Conservation (phyloP, 2,329 filamentous ascomycete genomes). For the Ascochyta fabae region DNA sequence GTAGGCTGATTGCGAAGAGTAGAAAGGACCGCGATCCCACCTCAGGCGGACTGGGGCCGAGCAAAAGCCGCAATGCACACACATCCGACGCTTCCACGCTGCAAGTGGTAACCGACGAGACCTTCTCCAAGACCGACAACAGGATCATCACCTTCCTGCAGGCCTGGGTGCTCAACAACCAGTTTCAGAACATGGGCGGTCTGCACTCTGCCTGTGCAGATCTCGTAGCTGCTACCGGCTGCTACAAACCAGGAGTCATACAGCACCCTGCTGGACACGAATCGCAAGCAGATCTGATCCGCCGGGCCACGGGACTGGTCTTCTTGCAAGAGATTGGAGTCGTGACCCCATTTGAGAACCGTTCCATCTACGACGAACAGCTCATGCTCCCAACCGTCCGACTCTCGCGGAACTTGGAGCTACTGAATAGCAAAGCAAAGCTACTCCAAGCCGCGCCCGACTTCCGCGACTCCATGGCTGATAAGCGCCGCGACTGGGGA, state of each 20-base stretch:
- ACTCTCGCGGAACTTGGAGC: slow-evolving; percentile 52
- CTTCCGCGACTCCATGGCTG: slow-evolving; percentile 62
- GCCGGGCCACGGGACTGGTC: slow-evolving; percentile 58
- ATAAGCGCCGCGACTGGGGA: slow-evolving; percentile 65
- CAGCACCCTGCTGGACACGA: slow-evolving; percentile 47
- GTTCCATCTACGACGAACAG: slow-evolving; percentile 64
- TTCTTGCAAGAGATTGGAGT: slow-evolving; percentile 80
- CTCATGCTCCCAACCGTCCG: slow-evolving; percentile 59
- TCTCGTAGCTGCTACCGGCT: slow-evolving; percentile 66
- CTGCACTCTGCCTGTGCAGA: slow-evolving; percentile 68
- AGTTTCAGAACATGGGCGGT: slow-evolving; percentile 51
- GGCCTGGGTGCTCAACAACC: slow-evolving; percentile 58
- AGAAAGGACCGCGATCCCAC: slow-evolving; percentile 47
- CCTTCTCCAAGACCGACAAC: slow-evolving; percentile 60
- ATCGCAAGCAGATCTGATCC: slow-evolving; percentile 11
- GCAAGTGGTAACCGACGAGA: slow-evolving; percentile 26
- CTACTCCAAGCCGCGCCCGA: slow-evolving; percentile 34
- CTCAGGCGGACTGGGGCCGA: slow-evolving; percentile 48
- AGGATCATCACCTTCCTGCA: slow-evolving; percentile 73
- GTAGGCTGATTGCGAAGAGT: slow-evolving; percentile 48
- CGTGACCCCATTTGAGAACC: slow-evolving; percentile 73
- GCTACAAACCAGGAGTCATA: slow-evolving; percentile 60
- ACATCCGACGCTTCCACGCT: slow-evolving; percentile 23
- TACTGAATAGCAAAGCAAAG: slow-evolving; percentile 46
- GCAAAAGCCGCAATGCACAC: slow-evolving; percentile 38